Evolutionary conservation across 805 yeast species (phyloP).

Genomic region (Pichia nanzhaoensis): DNA sequence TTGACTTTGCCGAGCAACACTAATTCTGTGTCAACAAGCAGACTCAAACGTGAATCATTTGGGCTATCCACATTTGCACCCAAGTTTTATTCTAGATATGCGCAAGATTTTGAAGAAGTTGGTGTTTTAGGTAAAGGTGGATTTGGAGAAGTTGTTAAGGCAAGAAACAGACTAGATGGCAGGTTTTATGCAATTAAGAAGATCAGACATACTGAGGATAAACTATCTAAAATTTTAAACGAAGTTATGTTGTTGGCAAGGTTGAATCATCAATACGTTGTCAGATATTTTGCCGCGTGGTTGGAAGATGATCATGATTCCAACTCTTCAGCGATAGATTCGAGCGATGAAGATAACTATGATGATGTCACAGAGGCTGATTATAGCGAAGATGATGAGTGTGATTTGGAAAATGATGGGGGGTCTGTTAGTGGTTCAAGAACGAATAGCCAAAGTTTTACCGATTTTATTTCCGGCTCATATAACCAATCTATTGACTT

Average conservation of each 20-base stretch:
- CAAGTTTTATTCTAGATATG: slow-evolving; percentile 59
- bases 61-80: slow-evolving; percentile 17
- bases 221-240: slow-evolving; percentile 71
- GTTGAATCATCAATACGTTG: slow-evolving; percentile 91
- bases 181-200: slow-evolving; percentile 92
- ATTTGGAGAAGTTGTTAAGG: slow-evolving; percentile 97
- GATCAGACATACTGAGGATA: slow-evolving; percentile 74
- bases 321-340: slow-evolving; percentile 23
- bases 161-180: slow-evolving; percentile 88
- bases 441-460: slow-evolving; percentile 32
- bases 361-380: slow-evolving; percentile 30
- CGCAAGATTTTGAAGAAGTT: slow-evolving; percentile 90
- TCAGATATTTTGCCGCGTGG: slow-evolving; percentile 97
- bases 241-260: slow-evolving; percentile 92
- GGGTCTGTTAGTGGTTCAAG: slow-evolving; percentile 22
- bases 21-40: background rate
- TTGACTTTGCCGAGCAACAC: background rate
- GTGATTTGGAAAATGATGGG: background rate
- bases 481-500: slow-evolving; percentile 52
- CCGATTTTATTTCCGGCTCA: slow-evolving; percentile 68
- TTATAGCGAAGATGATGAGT: slow-evolving; percentile 14
- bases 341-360: slow-evolving; percentile 20
- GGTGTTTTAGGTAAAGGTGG: slow-evolving; percentile 92
- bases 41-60: slow-evolving; percentile 27
- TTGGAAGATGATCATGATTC: slow-evolving; percentile 58